Evolutionary conservation across 2,329 filamentous ascomycete genomes (phyloP), one percentile per base, ranked within the genome.

Genomic region (Penicillium sp.): DNA sequence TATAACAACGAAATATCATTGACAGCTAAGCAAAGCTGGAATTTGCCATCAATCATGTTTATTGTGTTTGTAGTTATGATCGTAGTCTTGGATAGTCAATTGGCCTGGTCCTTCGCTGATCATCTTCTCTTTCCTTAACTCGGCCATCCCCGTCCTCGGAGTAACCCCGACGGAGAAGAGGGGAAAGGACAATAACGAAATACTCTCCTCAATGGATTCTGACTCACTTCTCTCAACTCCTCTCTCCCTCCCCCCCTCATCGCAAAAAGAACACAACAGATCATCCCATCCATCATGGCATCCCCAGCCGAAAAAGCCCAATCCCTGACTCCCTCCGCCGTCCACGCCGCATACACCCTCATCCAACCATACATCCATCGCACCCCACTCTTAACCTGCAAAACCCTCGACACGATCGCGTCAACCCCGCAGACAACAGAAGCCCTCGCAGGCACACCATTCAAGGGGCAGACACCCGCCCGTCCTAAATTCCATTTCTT

Each of bases 331-430:
- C 88, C 91, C 50, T 79, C 82, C 56, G 93, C 91, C 15, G 88
- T 98, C 40, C 72, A 87, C 56, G 82, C 82, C 26, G 94, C 94
- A 4, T 89, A 92, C 80, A 78, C 82, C 51, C 84, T 92, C 55
- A 92, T 98, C 75, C 83, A 86, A 71, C 83, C 85, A 0, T 86
- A 91, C 79, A 86, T 98, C 75, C 92, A 97, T 82, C 84, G 82
- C 70, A 98, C 94, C 8, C 93, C 93, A 2, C 87, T 96, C 30
- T 82, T 94, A 9, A 96, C 92, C 60, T 93, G 89, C 78, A 83
- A 83, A 22, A 93, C 92, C 0, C 84, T 98, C 62, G 87, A 90
- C 70, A 76, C 73, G 13, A 82, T 97, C 64, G 93, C 93, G 17
- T 96, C 91, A 2, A 89, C 86, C 24, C 86, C 90, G 8, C 88